Evolutionary conservation across 352 stramenopile species (phyloP).

Genomic region (Globisporangium nunn): DNA sequence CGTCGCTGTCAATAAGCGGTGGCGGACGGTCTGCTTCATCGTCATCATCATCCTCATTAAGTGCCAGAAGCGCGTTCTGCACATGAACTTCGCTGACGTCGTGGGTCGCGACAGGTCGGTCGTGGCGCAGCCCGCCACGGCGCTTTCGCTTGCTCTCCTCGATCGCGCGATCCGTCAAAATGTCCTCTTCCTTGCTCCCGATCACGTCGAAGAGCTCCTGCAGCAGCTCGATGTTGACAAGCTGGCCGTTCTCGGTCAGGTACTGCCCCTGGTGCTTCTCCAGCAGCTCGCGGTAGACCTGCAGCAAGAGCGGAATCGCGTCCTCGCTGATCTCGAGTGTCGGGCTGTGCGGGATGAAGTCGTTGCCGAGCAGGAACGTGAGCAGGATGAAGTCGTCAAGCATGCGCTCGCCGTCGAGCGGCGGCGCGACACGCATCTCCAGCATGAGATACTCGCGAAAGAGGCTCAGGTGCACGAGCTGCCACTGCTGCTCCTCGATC

Average conservation of each 20-base stretch:
- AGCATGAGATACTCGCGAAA: conserved; percentile 97
- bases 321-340: conserved; percentile 98
- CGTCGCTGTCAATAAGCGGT: conserved; percentile 35
- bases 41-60: conserved; percentile 23
- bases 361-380: conserved; percentile 99
- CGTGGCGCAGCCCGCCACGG: conserved; percentile 9
- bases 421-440: conserved; percentile 86
- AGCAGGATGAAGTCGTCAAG: conserved; percentile 99
- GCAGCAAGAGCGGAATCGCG: conserved; percentile 92
- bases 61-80: conserved; percentile 33
- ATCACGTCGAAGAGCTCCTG: conserved; percentile 92
- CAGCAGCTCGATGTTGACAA: conserved; percentile 87
- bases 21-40: conserved; percentile 15
- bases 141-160: conserved; percentile 44
- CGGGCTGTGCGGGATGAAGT: conserved; percentile 99
- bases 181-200: conserved; percentile 92
- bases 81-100: conserved; percentile 44
- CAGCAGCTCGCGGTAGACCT: conserved; percentile 88
- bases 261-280: conserved; percentile 87
- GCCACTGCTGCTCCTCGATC: conserved; percentile 94
- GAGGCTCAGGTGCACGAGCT: conserved; percentile 95
- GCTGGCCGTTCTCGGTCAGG: conserved; percentile 87
- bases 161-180: conserved; percentile 73
- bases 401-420: conserved; percentile 87
- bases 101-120: conserved; percentile 16